A percentile compares a stretch with the other conserved stretches of the same genome.
Conservation (phyloP, 202 grass and related monocot species). For the Schoenoplectus triqueter region DNA sequence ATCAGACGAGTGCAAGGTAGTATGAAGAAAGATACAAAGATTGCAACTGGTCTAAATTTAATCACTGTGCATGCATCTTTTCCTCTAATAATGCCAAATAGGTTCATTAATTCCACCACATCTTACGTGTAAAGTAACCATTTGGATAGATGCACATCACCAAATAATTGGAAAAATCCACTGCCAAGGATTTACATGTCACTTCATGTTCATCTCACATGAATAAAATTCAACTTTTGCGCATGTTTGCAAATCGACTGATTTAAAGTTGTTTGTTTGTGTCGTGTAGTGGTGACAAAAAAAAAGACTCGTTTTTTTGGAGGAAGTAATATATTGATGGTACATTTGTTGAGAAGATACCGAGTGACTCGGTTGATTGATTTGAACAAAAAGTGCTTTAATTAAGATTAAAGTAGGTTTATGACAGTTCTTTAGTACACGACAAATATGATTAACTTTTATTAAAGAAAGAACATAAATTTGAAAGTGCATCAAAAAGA, state of each 20-base stretch:
- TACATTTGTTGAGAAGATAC: background rate
- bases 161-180: slow-evolving; percentile 16
- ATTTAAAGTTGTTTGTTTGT: slow-evolving; percentile 15
- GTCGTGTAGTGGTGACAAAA: background rate
- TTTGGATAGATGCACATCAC: slow-evolving; percentile 19
- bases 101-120: slow-evolving; percentile 13
- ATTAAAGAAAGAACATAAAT: background rate
- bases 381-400: background rate
- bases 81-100: slow-evolving; percentile 9
- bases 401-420: background rate
- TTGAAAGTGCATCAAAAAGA: slow-evolving; percentile 3
- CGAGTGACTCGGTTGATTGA: background rate
- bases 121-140: slow-evolving; percentile 32
- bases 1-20: slow-evolving; percentile 19
- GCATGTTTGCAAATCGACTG: background rate
- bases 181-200: background rate
- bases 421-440: background rate
- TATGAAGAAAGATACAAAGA: slow-evolving; percentile 15
- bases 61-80: background rate
- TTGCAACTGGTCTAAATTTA: background rate
- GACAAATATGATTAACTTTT: background rate
- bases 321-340: background rate
- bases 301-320: background rate
- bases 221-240: slow-evolving; percentile 2
- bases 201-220: slow-evolving; percentile 29